Conservation (phyloP, 192 early-diverging fungal species). For the Haplosporangium gracile region DNA sequence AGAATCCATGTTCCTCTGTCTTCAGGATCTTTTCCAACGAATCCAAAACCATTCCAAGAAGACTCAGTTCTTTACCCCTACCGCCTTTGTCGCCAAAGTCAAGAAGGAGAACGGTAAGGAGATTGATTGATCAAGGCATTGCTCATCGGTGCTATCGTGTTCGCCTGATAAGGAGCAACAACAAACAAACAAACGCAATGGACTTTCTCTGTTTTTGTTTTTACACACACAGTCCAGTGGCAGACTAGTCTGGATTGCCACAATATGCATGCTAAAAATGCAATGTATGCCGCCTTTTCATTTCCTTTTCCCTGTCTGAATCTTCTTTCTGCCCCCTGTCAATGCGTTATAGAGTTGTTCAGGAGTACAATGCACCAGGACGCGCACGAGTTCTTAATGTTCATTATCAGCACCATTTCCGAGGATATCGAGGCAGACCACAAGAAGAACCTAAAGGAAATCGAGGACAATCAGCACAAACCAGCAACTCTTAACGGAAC, state of each 20-base stretch:
- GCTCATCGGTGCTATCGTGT: background rate
- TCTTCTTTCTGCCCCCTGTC: background rate
- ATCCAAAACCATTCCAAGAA: conserved; percentile 89
- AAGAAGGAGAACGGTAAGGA: conserved; percentile 91
- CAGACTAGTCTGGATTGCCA: background rate
- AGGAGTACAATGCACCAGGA: conserved; percentile 96
- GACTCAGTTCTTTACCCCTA: conserved; percentile 86
- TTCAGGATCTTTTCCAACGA: conserved; percentile 88
- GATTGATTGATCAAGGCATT: background rate
- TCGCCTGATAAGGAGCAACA: background rate
- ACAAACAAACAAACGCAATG: background rate
- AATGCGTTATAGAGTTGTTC: conserved; percentile 82
- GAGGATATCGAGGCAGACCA: conserved; percentile 83
- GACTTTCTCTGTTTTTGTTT: background rate
- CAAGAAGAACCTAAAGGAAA: conserved; percentile 63
- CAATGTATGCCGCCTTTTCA: conserved; percentile 18
- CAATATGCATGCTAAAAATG: conserved; percentile 12
- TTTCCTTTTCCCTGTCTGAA: background rate
- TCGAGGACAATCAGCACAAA: conserved; percentile 31
- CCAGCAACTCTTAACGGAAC: background rate
- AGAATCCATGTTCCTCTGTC: conserved; percentile 86
- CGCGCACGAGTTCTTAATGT: conserved; percentile 99
- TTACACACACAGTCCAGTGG: background rate
- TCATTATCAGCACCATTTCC: conserved; percentile 89
- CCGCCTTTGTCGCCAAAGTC: conserved; percentile 88